A percentile compares a stretch with the other conserved stretches of the same genome.
phyloP scores from a whole-genome alignment of 225 moss, liverwort and hornwort species.

The Pleurozium schreberi region DNA sequence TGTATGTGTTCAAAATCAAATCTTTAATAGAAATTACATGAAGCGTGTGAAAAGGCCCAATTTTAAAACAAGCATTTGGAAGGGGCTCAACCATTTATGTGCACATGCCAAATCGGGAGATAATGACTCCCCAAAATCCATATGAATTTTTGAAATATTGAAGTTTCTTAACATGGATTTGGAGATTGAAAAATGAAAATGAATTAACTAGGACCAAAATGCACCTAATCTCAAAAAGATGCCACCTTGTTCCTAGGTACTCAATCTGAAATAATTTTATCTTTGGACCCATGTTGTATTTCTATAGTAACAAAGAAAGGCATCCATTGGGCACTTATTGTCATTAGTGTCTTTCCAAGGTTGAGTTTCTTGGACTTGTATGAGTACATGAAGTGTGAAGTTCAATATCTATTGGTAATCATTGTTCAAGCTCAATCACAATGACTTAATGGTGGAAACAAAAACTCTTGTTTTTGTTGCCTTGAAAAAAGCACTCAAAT shows the following conservation, averaged over 20 bases:
- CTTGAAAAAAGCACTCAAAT: too few species aligned
- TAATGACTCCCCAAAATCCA: fast-evolving
- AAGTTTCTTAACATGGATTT: fast-evolving
- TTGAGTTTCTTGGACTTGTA: fast-evolving
- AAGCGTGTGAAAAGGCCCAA: not conserved
- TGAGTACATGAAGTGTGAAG: fast-evolving
- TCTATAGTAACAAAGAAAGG: not conserved
- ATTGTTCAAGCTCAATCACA: not conserved
- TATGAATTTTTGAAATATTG: not conserved
- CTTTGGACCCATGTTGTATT: not conserved
- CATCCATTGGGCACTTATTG: fast-evolving
- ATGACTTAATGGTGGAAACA: fast-evolving
- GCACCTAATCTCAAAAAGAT: fast-evolving
- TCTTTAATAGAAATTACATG: not conserved
- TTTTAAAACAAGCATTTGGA: not conserved
- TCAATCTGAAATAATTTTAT: not conserved
- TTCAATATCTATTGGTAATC: too few species aligned
- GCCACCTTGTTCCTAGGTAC: fast-evolving
- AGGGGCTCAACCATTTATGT: fast-evolving
- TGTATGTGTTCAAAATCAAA: not conserved
- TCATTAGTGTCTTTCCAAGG: fast-evolving
- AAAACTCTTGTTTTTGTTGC: too few species aligned
- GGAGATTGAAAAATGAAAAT: not conserved
- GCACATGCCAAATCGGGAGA: fast-evolving
- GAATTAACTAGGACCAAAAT: not conserved